Evolutionary conservation across 2,329 filamentous ascomycete genomes (phyloP), one percentile per base, ranked within the genome.

Genomic region (Ophidiomyces ophidiicola): DNA sequence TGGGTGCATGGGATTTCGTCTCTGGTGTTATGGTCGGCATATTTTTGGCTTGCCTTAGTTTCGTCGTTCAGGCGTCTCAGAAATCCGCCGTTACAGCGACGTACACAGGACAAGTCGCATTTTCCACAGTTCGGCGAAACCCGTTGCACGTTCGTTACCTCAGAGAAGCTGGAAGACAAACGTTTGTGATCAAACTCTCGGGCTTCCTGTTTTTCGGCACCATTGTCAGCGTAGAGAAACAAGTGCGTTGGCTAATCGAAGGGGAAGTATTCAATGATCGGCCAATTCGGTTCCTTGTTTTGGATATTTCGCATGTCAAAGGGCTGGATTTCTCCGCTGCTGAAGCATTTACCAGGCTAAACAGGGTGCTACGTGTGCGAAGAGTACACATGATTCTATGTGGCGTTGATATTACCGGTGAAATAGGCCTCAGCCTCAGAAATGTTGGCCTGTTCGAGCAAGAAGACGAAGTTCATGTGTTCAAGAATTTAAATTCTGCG

Each of bases 191-290:
- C 53, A 96, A 96, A 59, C 71, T 98, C 11, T 80, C 82, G 0
- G 88, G 90, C 0, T 96, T 88, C 54, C 73, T 98, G n/a, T 98
- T 98, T 68, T 98, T 98, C 50, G 90, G 90, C 11, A 96, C 87
- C 2, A 94, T 98, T 48, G 88, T 94, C 38, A 85, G 84, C 33
- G 88, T 98, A 0, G 90, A 98, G 59, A 82, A 84, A 46, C 81
- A 81, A 47, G 87, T 96, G 45, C 76, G 87, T 15, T 76, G 71
- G 3, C 65, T 96, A 21, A 78, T 96, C 32, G 79, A 87, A 19
- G 85, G 93, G 20, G 78, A 88, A 45, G 73, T 78, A 2, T 96
- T 94, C 55, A 67, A 69, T 18, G 67, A 75, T 47, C 73, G 78
- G 37, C 86, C 88, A 0, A 90, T 96, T 55, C 80, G 84, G 48